Conservation (phyloP, 148 eudicot species). For the Dianthus caryophyllus region DNA sequence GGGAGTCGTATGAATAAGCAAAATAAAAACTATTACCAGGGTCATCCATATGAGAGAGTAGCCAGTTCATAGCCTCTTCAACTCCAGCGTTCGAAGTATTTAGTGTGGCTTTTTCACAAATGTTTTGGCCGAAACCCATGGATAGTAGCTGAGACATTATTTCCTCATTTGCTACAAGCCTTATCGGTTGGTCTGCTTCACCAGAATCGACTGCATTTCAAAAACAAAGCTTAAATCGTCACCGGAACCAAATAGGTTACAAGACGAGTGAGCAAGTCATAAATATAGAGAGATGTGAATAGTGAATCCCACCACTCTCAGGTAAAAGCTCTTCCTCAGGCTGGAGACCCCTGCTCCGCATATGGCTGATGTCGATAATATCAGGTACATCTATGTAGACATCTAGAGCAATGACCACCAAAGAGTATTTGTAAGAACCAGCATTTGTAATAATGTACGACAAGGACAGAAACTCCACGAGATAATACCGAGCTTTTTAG, state of each 20-base stretch:
- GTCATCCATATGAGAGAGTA: conserved; percentile 91
- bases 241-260: neutral
- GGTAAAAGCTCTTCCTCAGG: conserved; percentile 97
- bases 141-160: conserved; percentile 76
- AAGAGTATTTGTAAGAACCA: neutral
- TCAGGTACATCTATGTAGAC: conserved; percentile 97
- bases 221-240: neutral
- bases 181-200: conserved; percentile 33
- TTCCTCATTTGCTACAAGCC: conserved; percentile 47
- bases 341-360: conserved; percentile 96
- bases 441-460: neutral
- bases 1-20: neutral
- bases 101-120: conserved; percentile 89
- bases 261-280: neutral
- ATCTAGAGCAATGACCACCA: conserved; percentile 42
- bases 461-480: conserved; percentile 6
- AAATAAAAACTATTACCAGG: conserved; percentile 49
- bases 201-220: conserved; percentile 32
- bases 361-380: conserved; percentile 74
- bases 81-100: conserved; percentile 76
- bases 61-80: conserved; percentile 98
- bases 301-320: conserved; percentile 51
- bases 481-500: conserved; percentile 79
- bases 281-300: neutral
- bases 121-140: conserved; percentile 74